A percentile compares a stretch with the other conserved stretches of the same genome.
Conservation (phyloP, 352 stramenopile genomes). For the Plasmopara halstedii region DNA sequence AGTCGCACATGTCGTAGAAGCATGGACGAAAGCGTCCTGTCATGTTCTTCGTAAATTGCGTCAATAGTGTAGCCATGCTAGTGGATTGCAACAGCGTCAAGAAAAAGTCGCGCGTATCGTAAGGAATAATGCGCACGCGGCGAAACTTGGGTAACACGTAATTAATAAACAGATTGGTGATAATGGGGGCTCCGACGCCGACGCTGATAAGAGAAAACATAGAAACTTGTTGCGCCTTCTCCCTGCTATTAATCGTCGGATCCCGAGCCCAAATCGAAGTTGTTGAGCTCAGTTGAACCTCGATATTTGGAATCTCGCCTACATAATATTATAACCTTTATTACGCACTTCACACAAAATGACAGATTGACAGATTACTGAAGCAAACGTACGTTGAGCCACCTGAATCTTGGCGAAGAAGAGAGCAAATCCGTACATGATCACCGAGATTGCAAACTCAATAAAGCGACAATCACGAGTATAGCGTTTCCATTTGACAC, state of each 20-base stretch:
- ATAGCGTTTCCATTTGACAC: slow-evolving; percentile 15
- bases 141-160: slow-evolving; percentile 52
- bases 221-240: slow-evolving; percentile 49
- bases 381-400: slow-evolving; percentile 21
- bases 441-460: slow-evolving; percentile 26
- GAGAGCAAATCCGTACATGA: slow-evolving; percentile 32
- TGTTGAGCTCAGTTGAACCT: slow-evolving; percentile 39
- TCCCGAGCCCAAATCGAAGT: slow-evolving; percentile 45
- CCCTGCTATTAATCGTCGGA: slow-evolving; percentile 48
- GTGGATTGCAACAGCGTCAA: slow-evolving; percentile 57
- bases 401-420: slow-evolving; percentile 32
- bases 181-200: slow-evolving; percentile 30
- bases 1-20: slow-evolving; percentile 84
- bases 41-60: slow-evolving; percentile 78
- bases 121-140: slow-evolving; percentile 43
- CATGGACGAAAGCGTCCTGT: slow-evolving; percentile 70
- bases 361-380: neutral
- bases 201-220: slow-evolving; percentile 41
- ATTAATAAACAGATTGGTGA: slow-evolving; percentile 58
- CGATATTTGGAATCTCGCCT: slow-evolving; percentile 49
- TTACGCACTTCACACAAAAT: too few species aligned
- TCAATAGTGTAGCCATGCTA: slow-evolving; percentile 50
- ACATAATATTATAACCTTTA: slow-evolving; percentile 6
- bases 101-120: slow-evolving; percentile 77
- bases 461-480: slow-evolving; percentile 17